Evolutionary conservation across 108 stramenopile genomes (phyloP).

Genomic region (Pseudonitzschia delicatissima): DNA sequence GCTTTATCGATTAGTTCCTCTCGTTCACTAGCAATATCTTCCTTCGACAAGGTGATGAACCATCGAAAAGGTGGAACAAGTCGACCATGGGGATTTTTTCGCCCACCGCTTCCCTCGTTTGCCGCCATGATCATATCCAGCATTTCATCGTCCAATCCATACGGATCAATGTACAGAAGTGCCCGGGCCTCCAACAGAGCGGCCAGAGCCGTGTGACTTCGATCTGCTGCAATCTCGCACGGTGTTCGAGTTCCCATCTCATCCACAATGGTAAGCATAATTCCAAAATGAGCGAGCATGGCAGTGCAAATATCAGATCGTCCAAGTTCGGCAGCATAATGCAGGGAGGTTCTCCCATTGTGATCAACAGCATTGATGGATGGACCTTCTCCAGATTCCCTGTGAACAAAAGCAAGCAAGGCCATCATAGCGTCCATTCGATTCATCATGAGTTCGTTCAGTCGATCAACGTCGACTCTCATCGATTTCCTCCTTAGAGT

Average conservation of each 20-base stretch:
- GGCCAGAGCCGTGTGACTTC: conserved; percentile 34
- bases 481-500: background rate
- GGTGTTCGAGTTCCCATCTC: conserved; percentile 37
- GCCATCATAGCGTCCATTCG: conserved; percentile 36
- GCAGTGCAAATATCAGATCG: conserved; percentile 42
- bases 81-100: background rate
- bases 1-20: conserved; percentile 5
- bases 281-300: conserved; percentile 38
- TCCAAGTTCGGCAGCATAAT: conserved; percentile 56
- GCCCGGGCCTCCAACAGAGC: conserved; percentile 52
- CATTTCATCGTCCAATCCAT: conserved; percentile 54
- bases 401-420: conserved; percentile 40
- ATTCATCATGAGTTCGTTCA: conserved; percentile 9
- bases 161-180: conserved; percentile 45
- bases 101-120: conserved; percentile 3
- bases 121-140: conserved; percentile 19
- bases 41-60: conserved; percentile 35
- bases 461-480: background rate
- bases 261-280: conserved; percentile 54
- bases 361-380: conserved; percentile 52
- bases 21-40: conserved; percentile 19
- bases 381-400: conserved; percentile 33
- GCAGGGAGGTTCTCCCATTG: conserved; percentile 43
- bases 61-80: conserved; percentile 43
- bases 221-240: conserved; percentile 40